Percentiles rank a stretch among this genome's conserved stretches.
These are phyloP conservation scores for Tulasnella sp. DNA, from an alignment of 768 basidiomycete species.

Conservation along the genomic window DNA sequence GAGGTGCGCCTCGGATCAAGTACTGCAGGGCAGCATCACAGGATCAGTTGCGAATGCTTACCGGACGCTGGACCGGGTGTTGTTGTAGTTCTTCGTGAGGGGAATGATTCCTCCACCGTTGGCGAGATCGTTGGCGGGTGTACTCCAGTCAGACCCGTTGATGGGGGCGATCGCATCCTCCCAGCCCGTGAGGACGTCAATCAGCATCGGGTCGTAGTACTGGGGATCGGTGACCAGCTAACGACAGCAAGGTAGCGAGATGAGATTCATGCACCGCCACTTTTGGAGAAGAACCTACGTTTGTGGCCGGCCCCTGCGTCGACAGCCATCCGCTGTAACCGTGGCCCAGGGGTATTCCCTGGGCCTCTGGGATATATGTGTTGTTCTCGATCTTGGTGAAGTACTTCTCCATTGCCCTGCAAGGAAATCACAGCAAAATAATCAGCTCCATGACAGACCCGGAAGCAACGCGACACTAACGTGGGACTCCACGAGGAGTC, in stretches of 20 bases:
- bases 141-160: neutral
- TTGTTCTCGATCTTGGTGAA: slow-evolving; percentile 10
- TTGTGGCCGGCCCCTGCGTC: slow-evolving; percentile 1
- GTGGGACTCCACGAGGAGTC: neutral
- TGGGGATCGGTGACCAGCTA: slow-evolving; percentile 9
- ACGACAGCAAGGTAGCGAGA: neutral
- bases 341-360: neutral
- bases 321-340: slow-evolving; percentile 12
- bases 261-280: neutral
- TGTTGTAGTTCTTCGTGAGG: slow-evolving; percentile 6
- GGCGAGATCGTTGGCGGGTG: slow-evolving; percentile 1
- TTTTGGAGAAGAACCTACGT: slow-evolving; percentile 1
- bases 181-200: slow-evolving; percentile 3
- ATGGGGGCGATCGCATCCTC: neutral
- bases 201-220: slow-evolving; percentile 5
- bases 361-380: neutral
- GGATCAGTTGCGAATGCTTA: neutral
- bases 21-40: neutral
- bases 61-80: neutral
- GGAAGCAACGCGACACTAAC: too few relatives aligned
- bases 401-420: slow-evolving; percentile 4
- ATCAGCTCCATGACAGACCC: neutral
- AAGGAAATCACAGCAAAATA: neutral
- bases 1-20: too few relatives aligned
- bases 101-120: slow-evolving; percentile 1